Conservation (phyloP, 1,139 yeast species). For the Blastobotrys aristatus region DNA sequence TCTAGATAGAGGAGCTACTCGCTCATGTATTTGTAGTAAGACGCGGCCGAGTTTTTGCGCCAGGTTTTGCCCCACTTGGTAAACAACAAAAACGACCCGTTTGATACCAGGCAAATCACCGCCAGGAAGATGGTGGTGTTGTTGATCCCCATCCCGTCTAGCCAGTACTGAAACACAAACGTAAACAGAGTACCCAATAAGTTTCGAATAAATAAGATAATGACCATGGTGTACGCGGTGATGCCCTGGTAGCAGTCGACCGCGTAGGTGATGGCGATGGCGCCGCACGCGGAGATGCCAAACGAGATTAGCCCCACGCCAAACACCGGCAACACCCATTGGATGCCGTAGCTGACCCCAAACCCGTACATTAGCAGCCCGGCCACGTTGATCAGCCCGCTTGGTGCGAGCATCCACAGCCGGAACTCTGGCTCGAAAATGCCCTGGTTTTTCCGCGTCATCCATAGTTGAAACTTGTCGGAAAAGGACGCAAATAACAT, state of each 20-base stretch:
- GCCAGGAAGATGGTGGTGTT: constrained; percentile 17
- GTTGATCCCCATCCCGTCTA: constrained; percentile 16
- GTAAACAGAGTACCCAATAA: constrained; percentile 15
- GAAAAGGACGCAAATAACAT: constrained; percentile 62
- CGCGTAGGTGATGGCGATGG: constrained; percentile 46
- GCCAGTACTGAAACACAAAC: constrained; percentile 19
- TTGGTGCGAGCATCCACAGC: constrained; percentile 56
- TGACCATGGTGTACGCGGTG: constrained; percentile 47
- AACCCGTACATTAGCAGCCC: constrained; percentile 73
- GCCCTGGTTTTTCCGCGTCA: constrained; percentile 63
- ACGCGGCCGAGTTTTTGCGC: constrained; percentile 14
- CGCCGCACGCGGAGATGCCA: constrained; percentile 49
- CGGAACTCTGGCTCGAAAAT: constrained; percentile 68
- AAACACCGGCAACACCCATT: constrained; percentile 46
- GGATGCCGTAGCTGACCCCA: constrained; percentile 55
- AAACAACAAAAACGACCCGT: constrained; percentile 14
- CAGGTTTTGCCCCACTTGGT: constrained; percentile 15
- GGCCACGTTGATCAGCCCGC: constrained; percentile 59
- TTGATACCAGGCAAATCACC: constrained; percentile 16
- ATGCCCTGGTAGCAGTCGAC: constrained; percentile 48
- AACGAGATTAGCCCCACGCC: constrained; percentile 42
- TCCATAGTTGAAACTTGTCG: constrained; percentile 60
- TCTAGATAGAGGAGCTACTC: too few relatives aligned
- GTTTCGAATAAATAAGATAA: constrained; percentile 27
- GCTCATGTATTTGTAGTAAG: constrained; percentile 12